Percentiles rank a stretch among this genome's conserved stretches.
phyloP scores from a whole-genome alignment of 1,284 basidiomycete genomes.

The Ceratobasidium papillatum region DNA sequence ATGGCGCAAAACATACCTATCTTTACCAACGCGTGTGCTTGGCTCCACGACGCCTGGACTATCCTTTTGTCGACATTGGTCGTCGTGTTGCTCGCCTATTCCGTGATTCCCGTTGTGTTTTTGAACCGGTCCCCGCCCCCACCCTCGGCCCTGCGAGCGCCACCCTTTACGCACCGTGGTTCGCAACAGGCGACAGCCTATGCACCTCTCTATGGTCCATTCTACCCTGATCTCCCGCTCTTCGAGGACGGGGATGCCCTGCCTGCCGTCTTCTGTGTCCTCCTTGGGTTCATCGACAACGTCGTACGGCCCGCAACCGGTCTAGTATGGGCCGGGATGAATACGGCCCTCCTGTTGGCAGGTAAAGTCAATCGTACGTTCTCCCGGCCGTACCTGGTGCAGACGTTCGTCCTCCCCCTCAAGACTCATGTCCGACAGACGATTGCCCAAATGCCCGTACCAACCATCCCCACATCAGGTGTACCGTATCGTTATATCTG shows the following conservation, averaged over 20 bases:
- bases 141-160: background rate
- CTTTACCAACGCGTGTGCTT: background rate
- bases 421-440: constrained; percentile 4
- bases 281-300: background rate
- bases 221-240: background rate
- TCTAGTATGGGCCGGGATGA: background rate
- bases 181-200: background rate
- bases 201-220: background rate
- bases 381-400: background rate
- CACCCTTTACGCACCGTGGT: background rate
- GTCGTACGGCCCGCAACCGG: background rate
- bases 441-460: constrained; percentile 17
- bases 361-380: background rate
- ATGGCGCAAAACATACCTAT: background rate
- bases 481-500: background rate
- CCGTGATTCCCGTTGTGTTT: background rate
- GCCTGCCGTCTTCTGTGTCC: background rate
- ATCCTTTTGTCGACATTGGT: background rate
- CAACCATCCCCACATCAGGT: background rate
- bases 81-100: background rate
- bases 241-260: background rate
- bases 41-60: background rate
- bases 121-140: background rate
- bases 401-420: background rate
- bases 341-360: background rate